Conservation (phyloP, 345 rosid genomes). For the Toxicodendron radicans region DNA sequence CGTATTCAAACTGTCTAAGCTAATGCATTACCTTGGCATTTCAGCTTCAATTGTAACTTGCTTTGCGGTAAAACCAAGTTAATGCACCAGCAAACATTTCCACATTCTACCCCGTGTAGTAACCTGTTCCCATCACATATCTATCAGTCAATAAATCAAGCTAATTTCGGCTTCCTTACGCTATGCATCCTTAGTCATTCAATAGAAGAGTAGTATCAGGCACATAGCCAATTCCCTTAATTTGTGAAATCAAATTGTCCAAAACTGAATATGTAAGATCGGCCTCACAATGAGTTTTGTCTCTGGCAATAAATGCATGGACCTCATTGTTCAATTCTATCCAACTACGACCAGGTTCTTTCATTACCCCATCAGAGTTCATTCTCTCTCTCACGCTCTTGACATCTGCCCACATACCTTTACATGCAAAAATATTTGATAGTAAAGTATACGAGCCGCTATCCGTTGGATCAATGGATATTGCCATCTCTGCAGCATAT, state of each 20-base stretch:
- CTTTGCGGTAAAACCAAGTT: not conserved
- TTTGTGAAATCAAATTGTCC: conserved; percentile 49
- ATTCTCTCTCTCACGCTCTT: conserved; percentile 63
- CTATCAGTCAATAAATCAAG: not conserved
- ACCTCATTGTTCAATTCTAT: conserved; percentile 43
- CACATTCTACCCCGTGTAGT: not conserved
- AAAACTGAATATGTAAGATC: conserved; percentile 41
- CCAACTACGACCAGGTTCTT: conserved; percentile 83
- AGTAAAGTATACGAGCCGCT: conserved; percentile 66
- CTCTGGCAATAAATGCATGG: conserved; percentile 60
- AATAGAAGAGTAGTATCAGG: conserved; percentile 19
- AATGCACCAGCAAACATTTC: too few relatives aligned
- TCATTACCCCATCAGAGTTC: conserved; percentile 56
- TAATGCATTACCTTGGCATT: not conserved
- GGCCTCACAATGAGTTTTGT: conserved; percentile 39
- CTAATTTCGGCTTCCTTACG: not conserved
- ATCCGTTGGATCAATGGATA: conserved; percentile 54
- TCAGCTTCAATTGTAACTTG: not conserved
- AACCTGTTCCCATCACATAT: not conserved
- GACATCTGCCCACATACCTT: conserved; percentile 71
- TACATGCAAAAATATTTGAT: conserved; percentile 62
- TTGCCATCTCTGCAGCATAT: conserved; percentile 72
- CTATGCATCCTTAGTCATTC: conserved; percentile 20
- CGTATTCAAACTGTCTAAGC: not conserved
- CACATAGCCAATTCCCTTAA: conserved; percentile 35